These are phyloP conservation scores for Grigorovia jiainica DNA, from an alignment of 805 yeast species.

Conservation along the genomic window DNA sequence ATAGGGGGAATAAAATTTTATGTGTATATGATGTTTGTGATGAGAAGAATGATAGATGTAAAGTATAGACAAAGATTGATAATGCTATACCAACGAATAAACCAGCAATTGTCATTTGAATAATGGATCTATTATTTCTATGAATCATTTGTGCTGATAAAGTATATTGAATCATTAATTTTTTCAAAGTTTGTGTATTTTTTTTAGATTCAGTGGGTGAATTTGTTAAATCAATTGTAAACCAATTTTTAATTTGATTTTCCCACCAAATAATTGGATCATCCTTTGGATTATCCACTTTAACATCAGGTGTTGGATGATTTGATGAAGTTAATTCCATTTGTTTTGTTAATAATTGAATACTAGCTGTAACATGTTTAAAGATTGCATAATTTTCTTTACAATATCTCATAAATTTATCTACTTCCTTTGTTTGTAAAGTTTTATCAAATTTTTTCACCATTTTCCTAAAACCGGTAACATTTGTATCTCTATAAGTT, in stretches of 20 bases:
- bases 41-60: constrained; percentile 42
- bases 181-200: constrained; percentile 21
- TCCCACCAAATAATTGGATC: constrained; percentile 28
- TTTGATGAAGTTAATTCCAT: constrained; percentile 15
- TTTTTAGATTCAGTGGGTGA: constrained; percentile 20
- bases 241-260: constrained; percentile 31
- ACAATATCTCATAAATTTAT: constrained; percentile 20
- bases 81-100: constrained; percentile 57
- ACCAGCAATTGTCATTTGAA: constrained; percentile 54
- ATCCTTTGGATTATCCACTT: constrained; percentile 13
- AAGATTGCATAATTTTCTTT: constrained; percentile 19
- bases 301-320: constrained; percentile 10
- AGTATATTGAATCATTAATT: constrained; percentile 23
- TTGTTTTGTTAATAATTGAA: constrained; percentile 19
- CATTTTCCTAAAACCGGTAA: constrained; percentile 84
- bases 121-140: constrained; percentile 25
- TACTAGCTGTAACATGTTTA: constrained; percentile 19
- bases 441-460: constrained; percentile 82
- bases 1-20: constrained; percentile 61
- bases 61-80: constrained; percentile 55
- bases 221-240: constrained; percentile 25
- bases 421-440: constrained; percentile 19
- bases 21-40: constrained; percentile 35
- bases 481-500: constrained; percentile 58
- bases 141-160: constrained; percentile 28